Evolutionary conservation across 768 basidiomycete genomes (phyloP).

Genomic region (Tephrocybe rancida): DNA sequence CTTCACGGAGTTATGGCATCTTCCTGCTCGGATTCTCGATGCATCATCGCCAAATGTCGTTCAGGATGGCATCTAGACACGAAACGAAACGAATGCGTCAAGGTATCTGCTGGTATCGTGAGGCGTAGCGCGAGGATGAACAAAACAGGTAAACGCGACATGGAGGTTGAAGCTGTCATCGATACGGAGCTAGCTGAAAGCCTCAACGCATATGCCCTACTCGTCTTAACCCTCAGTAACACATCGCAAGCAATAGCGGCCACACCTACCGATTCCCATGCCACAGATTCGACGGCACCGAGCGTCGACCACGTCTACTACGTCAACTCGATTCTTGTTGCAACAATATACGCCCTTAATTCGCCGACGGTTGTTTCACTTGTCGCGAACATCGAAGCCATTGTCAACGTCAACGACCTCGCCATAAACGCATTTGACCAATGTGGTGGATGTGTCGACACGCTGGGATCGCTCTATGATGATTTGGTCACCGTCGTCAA

Average conservation of each 20-base stretch:
- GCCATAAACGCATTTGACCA: constrained; percentile 17
- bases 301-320: constrained; percentile 17
- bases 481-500: constrained; percentile 21
- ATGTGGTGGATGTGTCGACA: constrained; percentile 23
- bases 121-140: constrained; percentile 20
- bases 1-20: constrained; percentile 26
- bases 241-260: constrained; percentile 3
- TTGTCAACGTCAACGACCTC: constrained; percentile 22
- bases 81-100: constrained; percentile 22
- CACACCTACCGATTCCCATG: background rate
- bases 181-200: constrained; percentile 19
- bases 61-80: constrained; percentile 28
- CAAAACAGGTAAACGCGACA: constrained; percentile 14
- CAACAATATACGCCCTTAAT: constrained; percentile 20
- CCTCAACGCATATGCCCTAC: constrained; percentile 20
- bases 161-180: constrained; percentile 9
- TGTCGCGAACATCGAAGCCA: constrained; percentile 17
- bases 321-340: constrained; percentile 20
- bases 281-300: constrained; percentile 5
- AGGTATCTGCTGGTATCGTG: background rate
- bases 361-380: constrained; percentile 23
- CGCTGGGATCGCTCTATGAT: constrained; percentile 13
- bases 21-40: constrained; percentile 26
- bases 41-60: constrained; percentile 29
- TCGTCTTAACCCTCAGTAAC: constrained; percentile 21